These are phyloP conservation scores for Pistacia atlantica DNA, from an alignment of 345 rosid genomes.

Conservation along the genomic window DNA sequence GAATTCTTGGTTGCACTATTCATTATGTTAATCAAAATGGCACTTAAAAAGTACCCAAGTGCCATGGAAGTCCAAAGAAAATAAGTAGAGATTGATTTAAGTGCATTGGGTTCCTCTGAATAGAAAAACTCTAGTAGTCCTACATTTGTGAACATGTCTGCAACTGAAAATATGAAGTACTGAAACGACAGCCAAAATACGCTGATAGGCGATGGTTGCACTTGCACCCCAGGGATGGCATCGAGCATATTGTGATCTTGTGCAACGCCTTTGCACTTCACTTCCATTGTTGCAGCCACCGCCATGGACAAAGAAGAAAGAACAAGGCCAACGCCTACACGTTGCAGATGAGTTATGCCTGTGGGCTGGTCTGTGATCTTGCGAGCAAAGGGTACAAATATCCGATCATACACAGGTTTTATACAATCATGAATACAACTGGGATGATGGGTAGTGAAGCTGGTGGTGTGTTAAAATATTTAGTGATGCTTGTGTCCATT, in stretches of 20 bases:
- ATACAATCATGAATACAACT: slow-evolving; percentile 37
- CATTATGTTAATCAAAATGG: slow-evolving; percentile 46
- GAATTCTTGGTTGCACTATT: slow-evolving; percentile 33
- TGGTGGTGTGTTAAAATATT: slow-evolving; percentile 47
- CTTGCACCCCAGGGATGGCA: slow-evolving; percentile 25
- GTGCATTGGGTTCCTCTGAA: slow-evolving; percentile 51
- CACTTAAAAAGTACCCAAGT: slow-evolving; percentile 50
- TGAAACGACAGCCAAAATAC: slow-evolving; percentile 58
- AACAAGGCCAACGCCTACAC: slow-evolving; percentile 53
- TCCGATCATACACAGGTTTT: slow-evolving; percentile 22
- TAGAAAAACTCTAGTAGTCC: slow-evolving; percentile 67
- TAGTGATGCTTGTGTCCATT: slow-evolving; percentile 46
- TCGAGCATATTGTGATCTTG: slow-evolving; percentile 50
- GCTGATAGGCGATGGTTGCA: slow-evolving; percentile 49
- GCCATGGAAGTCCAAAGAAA: slow-evolving; percentile 62
- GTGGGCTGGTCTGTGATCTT: slow-evolving; percentile 46
- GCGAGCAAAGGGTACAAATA: slow-evolving; percentile 41
- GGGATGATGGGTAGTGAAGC: slow-evolving; percentile 60
- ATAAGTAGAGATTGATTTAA: slow-evolving; percentile 51
- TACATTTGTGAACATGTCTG: slow-evolving; percentile 54
- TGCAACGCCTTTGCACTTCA: slow-evolving; percentile 51
- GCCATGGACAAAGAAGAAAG: slow-evolving; percentile 55
- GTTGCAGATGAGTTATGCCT: slow-evolving; percentile 59
- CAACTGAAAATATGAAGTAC: slow-evolving; percentile 55
- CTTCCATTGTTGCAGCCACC: slow-evolving; percentile 44